Evolutionary conservation across 495 filamentous ascomycete genomes (phyloP).

Genomic region (Bombardia bombarda): DNA sequence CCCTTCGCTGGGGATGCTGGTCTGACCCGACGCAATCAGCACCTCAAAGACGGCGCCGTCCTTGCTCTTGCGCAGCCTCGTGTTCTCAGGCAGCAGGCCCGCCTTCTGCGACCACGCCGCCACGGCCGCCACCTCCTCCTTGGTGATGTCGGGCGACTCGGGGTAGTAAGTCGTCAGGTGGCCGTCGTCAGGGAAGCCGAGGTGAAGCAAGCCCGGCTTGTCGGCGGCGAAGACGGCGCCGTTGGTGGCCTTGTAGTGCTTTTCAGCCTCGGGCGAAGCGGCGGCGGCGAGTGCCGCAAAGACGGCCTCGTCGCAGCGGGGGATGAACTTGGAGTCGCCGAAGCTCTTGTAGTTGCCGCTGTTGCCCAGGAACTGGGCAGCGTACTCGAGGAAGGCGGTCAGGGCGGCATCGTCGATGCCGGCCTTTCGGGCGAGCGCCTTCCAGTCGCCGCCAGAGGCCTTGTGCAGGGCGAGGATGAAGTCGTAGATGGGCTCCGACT

Average conservation of each 20-base stretch:
- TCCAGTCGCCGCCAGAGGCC: constrained; percentile 71
- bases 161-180: constrained; percentile 94
- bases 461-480: constrained; percentile 77
- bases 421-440: constrained; percentile 56
- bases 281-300: constrained; percentile 64
- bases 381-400: constrained; percentile 74
- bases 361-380: constrained; percentile 84
- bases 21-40: constrained; percentile 67
- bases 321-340: constrained; percentile 91
- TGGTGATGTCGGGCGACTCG: constrained; percentile 73
- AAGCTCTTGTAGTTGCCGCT: constrained; percentile 94
- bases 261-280: constrained; percentile 50
- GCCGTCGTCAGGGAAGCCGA: constrained; percentile 75
- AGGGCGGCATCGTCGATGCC: constrained; percentile 63
- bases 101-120: constrained; percentile 68
- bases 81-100: constrained; percentile 72
- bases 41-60: constrained; percentile 71
- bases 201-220: constrained; percentile 62
- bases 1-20: constrained; percentile 42
- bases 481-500: constrained; percentile 86
- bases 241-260: constrained; percentile 57
- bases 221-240: constrained; percentile 69
- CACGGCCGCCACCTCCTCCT: constrained; percentile 70
- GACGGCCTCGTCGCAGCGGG: constrained; percentile 57
- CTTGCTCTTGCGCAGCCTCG: constrained; percentile 66